Evolutionary conservation across 805 yeast species (phyloP).

Genomic region (Debaryomyces hansenii): DNA sequence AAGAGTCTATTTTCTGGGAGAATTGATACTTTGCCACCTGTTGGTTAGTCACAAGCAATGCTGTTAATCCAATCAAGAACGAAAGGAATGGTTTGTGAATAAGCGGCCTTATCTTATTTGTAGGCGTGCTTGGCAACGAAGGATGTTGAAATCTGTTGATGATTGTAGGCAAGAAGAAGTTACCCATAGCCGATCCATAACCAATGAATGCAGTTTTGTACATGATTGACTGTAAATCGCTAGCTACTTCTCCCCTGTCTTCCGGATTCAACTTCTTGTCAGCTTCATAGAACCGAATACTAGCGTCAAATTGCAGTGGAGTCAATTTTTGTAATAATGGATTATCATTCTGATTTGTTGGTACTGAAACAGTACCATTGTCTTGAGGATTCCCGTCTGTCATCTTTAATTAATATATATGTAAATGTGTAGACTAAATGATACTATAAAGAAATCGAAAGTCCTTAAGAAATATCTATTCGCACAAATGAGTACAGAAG

Average conservation of each 20-base stretch:
- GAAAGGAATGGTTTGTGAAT: constrained; percentile 35
- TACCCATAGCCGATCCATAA: constrained; percentile 23
- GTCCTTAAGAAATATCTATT: no score
- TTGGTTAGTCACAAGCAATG: constrained; percentile 25
- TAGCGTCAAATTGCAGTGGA: constrained; percentile 37
- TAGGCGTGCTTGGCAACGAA: not conserved
- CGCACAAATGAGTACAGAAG: no score
- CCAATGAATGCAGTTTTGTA: constrained; percentile 25
- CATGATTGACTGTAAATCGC: constrained; percentile 27
- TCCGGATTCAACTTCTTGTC: constrained; percentile 31
- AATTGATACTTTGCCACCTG: constrained; percentile 23
- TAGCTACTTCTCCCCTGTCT: constrained; percentile 31
- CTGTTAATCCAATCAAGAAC: constrained; percentile 27
- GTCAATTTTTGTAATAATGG: constrained; percentile 28
- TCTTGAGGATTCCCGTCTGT: not conserved
- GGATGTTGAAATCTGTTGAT: constrained; percentile 13
- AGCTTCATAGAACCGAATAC: constrained; percentile 40
- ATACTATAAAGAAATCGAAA: no score
- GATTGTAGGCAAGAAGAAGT: constrained; percentile 31
- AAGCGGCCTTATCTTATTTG: constrained; percentile 2
- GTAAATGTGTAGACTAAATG: no score
- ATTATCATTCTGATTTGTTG: constrained; percentile 11
- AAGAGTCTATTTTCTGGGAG: constrained; percentile 14
- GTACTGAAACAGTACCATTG: not conserved
- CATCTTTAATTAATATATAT: not conserved